Conservation (phyloP, 257 asterid genomes). For the Avicennia marina region DNA sequence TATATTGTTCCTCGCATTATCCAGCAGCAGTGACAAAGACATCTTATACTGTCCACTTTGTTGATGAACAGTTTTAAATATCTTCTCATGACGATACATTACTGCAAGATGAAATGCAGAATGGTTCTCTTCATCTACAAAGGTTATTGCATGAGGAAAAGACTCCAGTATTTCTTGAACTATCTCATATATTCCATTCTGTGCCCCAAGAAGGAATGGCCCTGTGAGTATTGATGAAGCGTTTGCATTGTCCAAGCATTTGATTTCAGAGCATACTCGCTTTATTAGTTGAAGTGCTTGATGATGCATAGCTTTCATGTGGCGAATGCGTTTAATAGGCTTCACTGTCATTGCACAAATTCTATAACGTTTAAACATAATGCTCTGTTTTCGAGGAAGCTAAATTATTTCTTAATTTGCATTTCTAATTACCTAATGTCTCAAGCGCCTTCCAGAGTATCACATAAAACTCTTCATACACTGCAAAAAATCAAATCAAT, state of each 20-base stretch:
- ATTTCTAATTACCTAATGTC: conserved; percentile 6
- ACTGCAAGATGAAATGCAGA: conserved; percentile 20
- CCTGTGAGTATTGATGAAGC: conserved; percentile 12
- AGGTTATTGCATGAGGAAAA: conserved; percentile 22
- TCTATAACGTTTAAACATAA: background rate
- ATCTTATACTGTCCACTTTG: conserved; percentile 16
- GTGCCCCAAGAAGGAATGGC: conserved; percentile 21
- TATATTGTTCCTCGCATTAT: conserved; percentile 18
- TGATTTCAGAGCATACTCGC: conserved; percentile 16
- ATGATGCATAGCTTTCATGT: conserved; percentile 21
- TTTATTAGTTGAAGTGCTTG: conserved; percentile 18
- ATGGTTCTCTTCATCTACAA: conserved; percentile 22
- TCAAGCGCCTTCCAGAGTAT: conserved; percentile 21
- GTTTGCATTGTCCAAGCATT: conserved; percentile 15
- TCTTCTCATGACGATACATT: conserved; percentile 23
- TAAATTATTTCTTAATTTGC: background rate
- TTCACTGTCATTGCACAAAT: conserved; percentile 6
- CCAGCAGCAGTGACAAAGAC: conserved; percentile 6
- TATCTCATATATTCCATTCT: conserved; percentile 22
- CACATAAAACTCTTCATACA: conserved; percentile 2
- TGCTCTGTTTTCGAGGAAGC: background rate
- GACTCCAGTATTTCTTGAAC: conserved; percentile 25
- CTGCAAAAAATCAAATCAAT: conserved; percentile 10
- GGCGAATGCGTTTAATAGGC: conserved; percentile 21
- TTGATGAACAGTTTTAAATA: conserved; percentile 18